Evolutionary conservation across 768 basidiomycete genomes (phyloP).

Genomic region (Termitomyces eurrhizus): DNA sequence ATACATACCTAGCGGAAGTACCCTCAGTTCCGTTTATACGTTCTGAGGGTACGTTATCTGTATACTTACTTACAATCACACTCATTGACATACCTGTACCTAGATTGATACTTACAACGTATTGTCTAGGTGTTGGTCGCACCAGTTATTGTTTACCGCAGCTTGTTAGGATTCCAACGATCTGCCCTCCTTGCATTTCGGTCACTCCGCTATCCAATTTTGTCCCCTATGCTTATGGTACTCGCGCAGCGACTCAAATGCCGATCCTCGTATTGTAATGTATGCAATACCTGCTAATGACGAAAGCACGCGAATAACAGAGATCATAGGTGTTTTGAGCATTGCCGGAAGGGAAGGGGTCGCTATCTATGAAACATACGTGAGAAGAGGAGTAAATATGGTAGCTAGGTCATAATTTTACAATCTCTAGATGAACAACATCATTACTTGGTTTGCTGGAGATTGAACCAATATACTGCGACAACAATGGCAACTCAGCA

Average conservation of each 20-base stretch:
- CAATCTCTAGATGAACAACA: neutral
- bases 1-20: too few species aligned
- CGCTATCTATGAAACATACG: constrained; percentile 35
- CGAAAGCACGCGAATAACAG: constrained; percentile 87
- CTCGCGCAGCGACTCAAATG: constrained; percentile 90
- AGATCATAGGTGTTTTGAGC: constrained; percentile 88
- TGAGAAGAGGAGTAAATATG: constrained; percentile 16
- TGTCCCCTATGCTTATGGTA: constrained; percentile 89
- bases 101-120: too few species aligned
- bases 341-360: constrained; percentile 80
- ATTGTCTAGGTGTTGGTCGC: too few species aligned
- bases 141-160: too few species aligned
- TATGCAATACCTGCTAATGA: constrained; percentile 99
- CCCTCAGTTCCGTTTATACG: too few species aligned
- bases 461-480: constrained; percentile 67
- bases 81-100: too few species aligned
- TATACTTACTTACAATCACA: too few species aligned
- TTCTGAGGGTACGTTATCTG: too few species aligned
- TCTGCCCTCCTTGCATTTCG: constrained; percentile 90
- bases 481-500: constrained; percentile 15
- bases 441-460: constrained; percentile 44
- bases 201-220: constrained; percentile 85
- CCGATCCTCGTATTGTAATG: constrained; percentile 94
- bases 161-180: too few species aligned
- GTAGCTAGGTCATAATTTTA: constrained; percentile 7